Conservation (phyloP, 2,329 filamentous ascomycete genomes). For the Massarina eburnea region DNA sequence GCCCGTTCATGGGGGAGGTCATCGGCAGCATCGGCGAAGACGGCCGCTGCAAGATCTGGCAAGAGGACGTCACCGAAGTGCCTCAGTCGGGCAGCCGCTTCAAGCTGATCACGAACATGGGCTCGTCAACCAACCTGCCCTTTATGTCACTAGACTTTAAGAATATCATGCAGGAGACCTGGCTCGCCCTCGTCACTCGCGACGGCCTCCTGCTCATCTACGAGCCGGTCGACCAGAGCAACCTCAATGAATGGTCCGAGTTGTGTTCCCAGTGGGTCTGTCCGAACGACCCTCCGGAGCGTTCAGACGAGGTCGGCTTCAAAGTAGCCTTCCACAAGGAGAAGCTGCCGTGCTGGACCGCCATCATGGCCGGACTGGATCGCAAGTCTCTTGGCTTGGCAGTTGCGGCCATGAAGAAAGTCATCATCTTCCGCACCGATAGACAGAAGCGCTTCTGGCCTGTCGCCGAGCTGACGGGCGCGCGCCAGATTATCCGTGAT, state of each 20-base stretch:
- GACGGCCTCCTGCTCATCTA: constrained; percentile 79
- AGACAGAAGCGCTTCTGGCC: constrained; percentile 79
- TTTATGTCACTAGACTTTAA: constrained; percentile 83
- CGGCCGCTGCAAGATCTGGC: constrained; percentile 88
- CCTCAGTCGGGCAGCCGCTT: constrained; percentile 77
- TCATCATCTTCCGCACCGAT: constrained; percentile 80
- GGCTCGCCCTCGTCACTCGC: constrained; percentile 79
- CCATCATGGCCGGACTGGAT: constrained; percentile 78
- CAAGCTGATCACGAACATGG: constrained; percentile 65
- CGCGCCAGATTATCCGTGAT: constrained; percentile 79
- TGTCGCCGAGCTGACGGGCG: constrained; percentile 72
- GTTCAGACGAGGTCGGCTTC: constrained; percentile 87
- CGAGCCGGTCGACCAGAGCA: constrained; percentile 84
- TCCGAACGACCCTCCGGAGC: constrained; percentile 60
- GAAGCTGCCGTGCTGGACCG: constrained; percentile 74
- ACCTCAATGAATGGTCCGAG: constrained; percentile 71
- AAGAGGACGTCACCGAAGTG: constrained; percentile 80
- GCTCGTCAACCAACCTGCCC: constrained; percentile 67
- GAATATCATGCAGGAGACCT: constrained; percentile 80
- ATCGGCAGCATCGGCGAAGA: constrained; percentile 88
- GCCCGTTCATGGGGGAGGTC: constrained; percentile 84
- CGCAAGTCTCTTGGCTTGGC: constrained; percentile 77
- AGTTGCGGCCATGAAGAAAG: constrained; percentile 80
- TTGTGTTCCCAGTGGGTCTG: constrained; percentile 78
- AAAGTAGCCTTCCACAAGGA: constrained; percentile 87